Evolutionary conservation across 2,329 filamentous ascomycete species (phyloP), one percentile per base, ranked within the genome.

Genomic region (Sarocladiaceae sp.): DNA sequence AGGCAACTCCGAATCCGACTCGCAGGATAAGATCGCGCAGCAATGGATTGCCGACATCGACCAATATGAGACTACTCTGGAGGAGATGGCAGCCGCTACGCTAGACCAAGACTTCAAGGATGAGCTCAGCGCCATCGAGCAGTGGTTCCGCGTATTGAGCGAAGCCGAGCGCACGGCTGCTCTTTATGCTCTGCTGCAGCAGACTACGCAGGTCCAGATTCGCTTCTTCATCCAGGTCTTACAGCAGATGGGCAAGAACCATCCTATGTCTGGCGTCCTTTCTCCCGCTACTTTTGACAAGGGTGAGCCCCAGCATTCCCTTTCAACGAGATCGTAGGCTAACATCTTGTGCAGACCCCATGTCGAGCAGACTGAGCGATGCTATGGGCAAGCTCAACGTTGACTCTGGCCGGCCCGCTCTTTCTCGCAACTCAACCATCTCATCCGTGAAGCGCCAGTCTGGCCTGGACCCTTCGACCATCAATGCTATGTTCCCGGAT

Each of bases 21-120:
- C 85, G 9, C 83, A 93, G 63, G 93, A 97, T 63, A 91, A 90
- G 66, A 86, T 91, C 52, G 89, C 91, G 42, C 90, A 96, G 70
- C 90, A 98, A 67, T 98, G 93, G 93, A 91, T 98, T 57, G 89
- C 91, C 45, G 93, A 98, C 58, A 97, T 98, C 55, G 93, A 98
- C 62, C 91, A 97, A 65, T 96, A 96, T 59, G 93, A 98, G 73
- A 95, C 83, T n/a, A 98, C 93, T 1, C 68, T 98, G 58, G 93
- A 97, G 66, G 93, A 98, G 64, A 98, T 98, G 93, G 93, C 93
- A 33, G 90, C 91, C 24, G 93, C 93, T 21, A 97, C 93, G n/a
- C 73, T 97, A 45, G 93, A 98, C 62, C 93, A 98, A 70, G 93
- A 98, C 62, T 98, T 98, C 74, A 98, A 98, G 71, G 93, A 97